A percentile compares a stretch with the other conserved stretches of the same genome.
phyloP scores from a whole-genome alignment of 345 rosid species.

The Boechera divaricarpa region DNA sequence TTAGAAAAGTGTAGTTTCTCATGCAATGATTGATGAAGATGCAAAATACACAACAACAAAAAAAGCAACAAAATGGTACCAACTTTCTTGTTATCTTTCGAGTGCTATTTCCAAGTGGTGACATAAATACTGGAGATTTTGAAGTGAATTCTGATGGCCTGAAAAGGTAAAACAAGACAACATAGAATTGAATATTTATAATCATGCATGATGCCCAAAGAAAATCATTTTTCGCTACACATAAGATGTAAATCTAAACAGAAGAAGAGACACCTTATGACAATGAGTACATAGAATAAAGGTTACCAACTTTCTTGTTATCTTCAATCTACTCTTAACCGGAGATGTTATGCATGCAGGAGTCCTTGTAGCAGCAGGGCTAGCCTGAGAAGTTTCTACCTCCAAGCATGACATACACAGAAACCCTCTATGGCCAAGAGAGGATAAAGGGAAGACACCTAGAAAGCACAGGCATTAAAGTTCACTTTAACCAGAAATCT shows the following conservation, averaged over 20 bases:
- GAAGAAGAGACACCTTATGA: constrained; percentile 25
- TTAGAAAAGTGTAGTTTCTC: constrained; percentile 10
- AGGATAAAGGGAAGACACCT: constrained; percentile 68
- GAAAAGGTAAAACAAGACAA: constrained; percentile 38
- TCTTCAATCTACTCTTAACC: constrained; percentile 55
- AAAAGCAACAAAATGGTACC: constrained; percentile 46
- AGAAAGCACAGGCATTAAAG: constrained; percentile 34
- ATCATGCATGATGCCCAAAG: constrained; percentile 18
- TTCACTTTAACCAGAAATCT: constrained; percentile 17
- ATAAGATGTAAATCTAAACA: constrained; percentile 31
- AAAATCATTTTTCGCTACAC: constrained; percentile 9
- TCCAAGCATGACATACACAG: constrained; percentile 74
- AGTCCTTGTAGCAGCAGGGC: constrained; percentile 44
- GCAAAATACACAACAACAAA: constrained; percentile 15
- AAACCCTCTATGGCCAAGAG: constrained; percentile 78
- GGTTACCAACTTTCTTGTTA: constrained; percentile 58
- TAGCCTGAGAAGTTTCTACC: constrained; percentile 52
- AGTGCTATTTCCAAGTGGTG: constrained; percentile 49
- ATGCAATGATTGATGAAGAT: constrained; percentile 29
- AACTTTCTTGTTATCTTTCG: constrained; percentile 54
- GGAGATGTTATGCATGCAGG: constrained; percentile 45
- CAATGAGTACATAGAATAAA: constrained; percentile 32
- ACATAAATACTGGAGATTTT: constrained; percentile 30
- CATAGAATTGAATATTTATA: constrained; percentile 22
- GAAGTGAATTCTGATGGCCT: constrained; percentile 49